Base-by-base conservation (phyloP, 768 basidiomycete species). In the Podaxis carcinomalis region DNA sequence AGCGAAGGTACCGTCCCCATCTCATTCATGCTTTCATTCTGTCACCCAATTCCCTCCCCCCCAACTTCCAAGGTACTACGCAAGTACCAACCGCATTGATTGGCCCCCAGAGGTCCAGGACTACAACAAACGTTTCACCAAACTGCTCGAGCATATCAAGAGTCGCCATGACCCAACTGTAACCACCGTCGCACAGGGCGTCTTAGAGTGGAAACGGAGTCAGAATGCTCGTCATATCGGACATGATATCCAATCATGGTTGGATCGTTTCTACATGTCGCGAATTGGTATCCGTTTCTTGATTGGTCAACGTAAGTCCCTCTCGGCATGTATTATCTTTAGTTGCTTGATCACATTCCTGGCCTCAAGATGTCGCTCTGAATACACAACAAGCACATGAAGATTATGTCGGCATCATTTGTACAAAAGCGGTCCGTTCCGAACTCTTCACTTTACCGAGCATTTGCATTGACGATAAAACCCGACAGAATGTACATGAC, bases 331-430 rank as follows among this genome's bases (percentile, higher is more conserved):
- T 21, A 21, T 13, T 23, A 21, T 27, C 27, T 23, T 19, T 13
- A 19, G 3, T 39, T 27, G 50, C 32, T 27, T 63, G 53, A 25
- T 62, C 32, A n/a, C 11, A 23, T 4, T 1, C 23, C 11, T 40
- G 16, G 4, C 28, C 16, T 32, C 1, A 64, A 95, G 94, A 99
- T 68, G 90, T 99, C 61, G 95, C 96, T 1, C 78, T 99, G 42
- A 98, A 98, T 73, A 94, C 88, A 0, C 86, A 95, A 46, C 88
- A 93, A 64, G 83, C 95, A 0, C 95, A 98, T 69, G 79, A 82
- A 51, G 89, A 94, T 71, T 96, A 95, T 69, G 97, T 99, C 27
- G 96, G 97, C 7, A 98, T 99, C 69, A 98, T 98, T 69, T 97
- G 94, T 74, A 98, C 93, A 1, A 82, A 91, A 69, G 89, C 95